A percentile compares a stretch with the other conserved stretches of the same genome.
Evolutionary conservation across 23 red algal species (phyloP).

Genomic region (Chondrus crispus): DNA sequence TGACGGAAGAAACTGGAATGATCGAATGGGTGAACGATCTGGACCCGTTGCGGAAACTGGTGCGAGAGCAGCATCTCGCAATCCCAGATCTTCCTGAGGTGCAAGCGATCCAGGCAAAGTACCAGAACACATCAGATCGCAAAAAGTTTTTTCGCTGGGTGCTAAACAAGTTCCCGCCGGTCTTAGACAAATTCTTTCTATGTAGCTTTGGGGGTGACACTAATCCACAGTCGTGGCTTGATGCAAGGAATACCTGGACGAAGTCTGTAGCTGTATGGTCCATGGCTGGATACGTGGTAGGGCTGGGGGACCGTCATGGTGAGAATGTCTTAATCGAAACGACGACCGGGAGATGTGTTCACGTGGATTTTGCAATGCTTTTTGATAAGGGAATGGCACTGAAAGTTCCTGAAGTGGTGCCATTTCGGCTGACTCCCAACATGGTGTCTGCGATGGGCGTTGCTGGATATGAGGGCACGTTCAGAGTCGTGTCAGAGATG

Average conservation of each 20-base stretch:
- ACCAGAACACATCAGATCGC: slow-evolving; percentile 29
- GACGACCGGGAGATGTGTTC: slow-evolving; percentile 85
- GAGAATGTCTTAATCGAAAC: slow-evolving; percentile 92
- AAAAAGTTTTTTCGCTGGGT: slow-evolving; percentile 75
- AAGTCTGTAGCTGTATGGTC: slow-evolving; percentile 92
- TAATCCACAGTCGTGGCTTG: slow-evolving; percentile 58
- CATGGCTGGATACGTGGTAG: slow-evolving; percentile 91
- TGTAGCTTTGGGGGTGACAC: slow-evolving; percentile 49
- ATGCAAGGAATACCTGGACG: slow-evolving; percentile 71
- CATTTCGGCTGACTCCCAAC: slow-evolving; percentile 96
- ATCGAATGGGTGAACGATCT: slow-evolving; percentile 97
- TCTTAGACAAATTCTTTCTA: slow-evolving; percentile 84
- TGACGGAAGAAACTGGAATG: slow-evolving; percentile 94
- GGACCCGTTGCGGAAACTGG: slow-evolving; percentile 68
- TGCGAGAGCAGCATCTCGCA: slow-evolving; percentile 33
- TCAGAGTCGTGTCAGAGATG: slow-evolving; percentile 50
- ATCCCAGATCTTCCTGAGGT: slow-evolving; percentile 15
- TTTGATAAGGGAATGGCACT: slow-evolving; percentile 95
- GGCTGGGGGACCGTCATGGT: slow-evolving; percentile 95
- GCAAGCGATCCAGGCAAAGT: slow-evolving; percentile 40
- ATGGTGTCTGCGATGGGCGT: slow-evolving; percentile 93
- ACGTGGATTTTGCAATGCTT: slow-evolving; percentile 98
- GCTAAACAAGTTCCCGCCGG: slow-evolving; percentile 69
- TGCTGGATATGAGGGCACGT: slow-evolving; percentile 76
- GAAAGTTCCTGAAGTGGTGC: slow-evolving; percentile 90